A percentile compares a stretch with the other conserved stretches of the same genome.
phyloP scores from a whole-genome alignment of 306 rosid species.

The Vigna unguiculata region DNA sequence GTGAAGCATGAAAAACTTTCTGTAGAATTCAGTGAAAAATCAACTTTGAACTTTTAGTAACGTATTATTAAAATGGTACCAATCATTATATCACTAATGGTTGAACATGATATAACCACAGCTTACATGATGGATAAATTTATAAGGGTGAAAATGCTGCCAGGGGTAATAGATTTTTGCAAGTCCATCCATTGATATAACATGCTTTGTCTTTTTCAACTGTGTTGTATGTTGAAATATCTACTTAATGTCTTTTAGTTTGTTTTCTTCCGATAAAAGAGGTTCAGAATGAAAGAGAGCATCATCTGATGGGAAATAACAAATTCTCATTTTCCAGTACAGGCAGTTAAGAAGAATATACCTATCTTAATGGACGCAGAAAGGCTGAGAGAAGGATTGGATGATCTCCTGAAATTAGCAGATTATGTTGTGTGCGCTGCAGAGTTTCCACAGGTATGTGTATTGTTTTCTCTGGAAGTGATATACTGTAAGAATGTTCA shows the following conservation, averaged over 20 bases:
- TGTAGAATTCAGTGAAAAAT: not conserved
- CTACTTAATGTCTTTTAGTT: constrained; percentile 9
- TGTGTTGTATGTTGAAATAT: constrained; percentile 17
- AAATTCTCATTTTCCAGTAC: constrained; percentile 51
- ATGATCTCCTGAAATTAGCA: constrained; percentile 70
- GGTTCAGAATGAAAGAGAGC: constrained; percentile 22
- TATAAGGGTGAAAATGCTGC: not conserved
- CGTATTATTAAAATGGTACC: not conserved
- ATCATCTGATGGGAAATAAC: constrained; percentile 43
- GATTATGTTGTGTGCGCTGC: constrained; percentile 77
- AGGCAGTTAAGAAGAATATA: constrained; percentile 75
- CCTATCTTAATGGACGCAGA: constrained; percentile 89
- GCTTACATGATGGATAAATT: not conserved
- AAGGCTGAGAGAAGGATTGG: constrained; percentile 84
- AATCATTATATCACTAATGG: constrained; percentile 3
- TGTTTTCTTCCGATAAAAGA: constrained; percentile 24
- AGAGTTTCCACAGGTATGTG: constrained; percentile 84
- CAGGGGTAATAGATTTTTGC: constrained; percentile 1
- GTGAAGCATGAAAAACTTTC: constrained; percentile 33
- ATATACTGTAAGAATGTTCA: not conserved
- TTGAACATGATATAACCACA: constrained; percentile 2
- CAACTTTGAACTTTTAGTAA: not conserved
- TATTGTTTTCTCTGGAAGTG: constrained; percentile 36
- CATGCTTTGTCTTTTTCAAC: constrained; percentile 10
- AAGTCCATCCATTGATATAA: not conserved